These are phyloP conservation scores for Hyphopichia pseudoburtonii DNA, from an alignment of 1,139 yeast species.

Conservation along the genomic window DNA sequence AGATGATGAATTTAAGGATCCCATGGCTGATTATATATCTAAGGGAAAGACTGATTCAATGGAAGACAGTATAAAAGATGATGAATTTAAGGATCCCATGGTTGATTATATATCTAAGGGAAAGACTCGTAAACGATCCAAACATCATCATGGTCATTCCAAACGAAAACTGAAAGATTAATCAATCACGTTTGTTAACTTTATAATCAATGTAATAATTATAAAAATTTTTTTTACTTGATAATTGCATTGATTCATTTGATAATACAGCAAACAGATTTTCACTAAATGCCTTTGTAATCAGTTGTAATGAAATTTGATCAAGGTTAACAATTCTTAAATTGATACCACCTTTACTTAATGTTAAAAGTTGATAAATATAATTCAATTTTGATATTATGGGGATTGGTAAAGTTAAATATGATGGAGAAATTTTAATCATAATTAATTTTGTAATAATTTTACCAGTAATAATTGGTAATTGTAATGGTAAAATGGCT, in stretches of 20 bases:
- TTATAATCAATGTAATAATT: constrained; percentile 28
- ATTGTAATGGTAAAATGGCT: constrained; percentile 46
- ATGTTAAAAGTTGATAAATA: constrained; percentile 20
- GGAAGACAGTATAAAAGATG: constrained; percentile 7
- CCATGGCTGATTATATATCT: constrained; percentile 7
- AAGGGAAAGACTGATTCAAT: constrained; percentile 2
- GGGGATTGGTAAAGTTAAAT: constrained; percentile 37
- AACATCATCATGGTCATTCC: constrained; percentile 6
- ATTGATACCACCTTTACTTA: background rate
- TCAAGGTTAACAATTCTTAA: too few species aligned
- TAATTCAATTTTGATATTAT: constrained; percentile 19
- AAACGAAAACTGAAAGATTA: too few species aligned
- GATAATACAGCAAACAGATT: too few species aligned
- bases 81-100: constrained; percentile 14
- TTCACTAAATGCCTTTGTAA: too few species aligned
- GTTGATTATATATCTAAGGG: constrained; percentile 4
- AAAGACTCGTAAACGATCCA: background rate
- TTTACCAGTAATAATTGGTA: background rate
- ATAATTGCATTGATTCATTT: constrained; percentile 16
- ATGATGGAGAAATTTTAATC: constrained; percentile 39
- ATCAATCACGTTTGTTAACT: constrained; percentile 6
- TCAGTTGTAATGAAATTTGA: too few species aligned
- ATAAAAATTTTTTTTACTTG: constrained; percentile 32
- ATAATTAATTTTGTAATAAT: background rate
- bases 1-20: constrained; percentile 13